Evolutionary conservation across 768 basidiomycete genomes (phyloP).

Genomic region (Paxillus ammoniavirescens): DNA sequence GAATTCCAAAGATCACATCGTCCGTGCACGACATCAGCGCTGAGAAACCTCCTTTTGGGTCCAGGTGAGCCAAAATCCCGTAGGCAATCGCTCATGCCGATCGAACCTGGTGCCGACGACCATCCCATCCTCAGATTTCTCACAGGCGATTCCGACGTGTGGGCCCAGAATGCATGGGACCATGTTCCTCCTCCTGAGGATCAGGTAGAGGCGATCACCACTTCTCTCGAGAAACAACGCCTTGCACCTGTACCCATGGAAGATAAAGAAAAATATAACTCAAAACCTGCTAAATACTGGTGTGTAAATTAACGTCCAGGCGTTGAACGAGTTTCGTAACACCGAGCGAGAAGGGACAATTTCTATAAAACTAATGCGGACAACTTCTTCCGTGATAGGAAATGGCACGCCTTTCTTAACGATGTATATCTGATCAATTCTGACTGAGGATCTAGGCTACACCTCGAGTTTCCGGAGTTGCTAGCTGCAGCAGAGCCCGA

Average conservation of each 20-base stretch:
- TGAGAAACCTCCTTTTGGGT: conserved; percentile 68
- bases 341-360: conserved; percentile 66
- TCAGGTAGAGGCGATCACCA: conserved; percentile 69
- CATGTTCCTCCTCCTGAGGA: conserved; percentile 83
- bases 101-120: neutral
- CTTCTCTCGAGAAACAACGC: conserved; percentile 70
- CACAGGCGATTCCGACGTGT: conserved; percentile 67
- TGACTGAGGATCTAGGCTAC: conserved; percentile 52
- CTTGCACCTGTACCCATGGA: conserved; percentile 67
- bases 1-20: conserved; percentile 43
- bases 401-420: conserved; percentile 53
- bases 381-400: conserved; percentile 94
- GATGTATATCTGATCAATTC: neutral
- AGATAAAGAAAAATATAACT: conserved; percentile 71
- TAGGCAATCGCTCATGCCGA: too few species aligned
- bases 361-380: conserved; percentile 85
- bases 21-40: conserved; percentile 62
- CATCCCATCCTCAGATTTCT: conserved; percentile 52
- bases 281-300: conserved; percentile 75
- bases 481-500: conserved; percentile 63
- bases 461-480: conserved; percentile 93
- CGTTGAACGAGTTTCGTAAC: conserved; percentile 27
- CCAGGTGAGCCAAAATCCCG: conserved; percentile 43
- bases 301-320: conserved; percentile 31
- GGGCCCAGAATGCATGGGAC: conserved; percentile 90